Percentiles rank a stretch among this genome's conserved stretches.
phyloP scores from a whole-genome alignment of 192 early-diverging fungal genomes.

The Lobosporangium transversale region DNA sequence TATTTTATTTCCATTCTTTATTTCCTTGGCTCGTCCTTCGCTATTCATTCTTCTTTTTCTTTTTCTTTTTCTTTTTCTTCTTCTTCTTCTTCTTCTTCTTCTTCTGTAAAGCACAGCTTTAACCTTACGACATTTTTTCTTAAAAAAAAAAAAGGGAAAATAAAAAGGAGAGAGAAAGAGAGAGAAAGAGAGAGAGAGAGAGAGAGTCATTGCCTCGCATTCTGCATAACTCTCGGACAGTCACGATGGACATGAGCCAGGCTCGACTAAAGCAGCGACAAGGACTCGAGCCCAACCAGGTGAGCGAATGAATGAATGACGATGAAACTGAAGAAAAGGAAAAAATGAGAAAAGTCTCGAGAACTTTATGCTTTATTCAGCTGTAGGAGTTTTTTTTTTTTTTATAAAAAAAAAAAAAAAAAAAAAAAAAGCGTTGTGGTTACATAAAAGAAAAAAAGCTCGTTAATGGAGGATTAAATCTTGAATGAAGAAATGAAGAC shows the following conservation, averaged over 20 bases:
- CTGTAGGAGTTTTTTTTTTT: not conserved
- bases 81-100: not conserved
- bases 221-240: conserved; percentile 9
- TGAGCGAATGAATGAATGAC: conserved; percentile 6
- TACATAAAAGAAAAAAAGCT: too few species aligned
- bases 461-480: too few species aligned
- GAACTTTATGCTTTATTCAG: too few species aligned
- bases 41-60: too few species aligned
- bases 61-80: not conserved
- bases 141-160: too few species aligned
- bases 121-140: too few species aligned
- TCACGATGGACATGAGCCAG: conserved; percentile 41
- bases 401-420: not conserved
- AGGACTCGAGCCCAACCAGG: conserved; percentile 52
- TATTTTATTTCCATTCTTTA: not conserved
- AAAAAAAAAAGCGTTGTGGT: too few species aligned
- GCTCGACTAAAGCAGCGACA: conserved; percentile 39
- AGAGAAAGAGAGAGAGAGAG: not conserved
- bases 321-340: not conserved
- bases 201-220: not conserved
- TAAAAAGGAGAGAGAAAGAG: too few species aligned
- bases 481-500: too few species aligned
- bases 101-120: too few species aligned
- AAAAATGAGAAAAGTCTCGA: too few species aligned
- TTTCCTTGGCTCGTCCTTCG: not conserved